phyloP scores from a whole-genome alignment of 2,329 filamentous ascomycete genomes.

The Trichoderma pleuroti region DNA sequence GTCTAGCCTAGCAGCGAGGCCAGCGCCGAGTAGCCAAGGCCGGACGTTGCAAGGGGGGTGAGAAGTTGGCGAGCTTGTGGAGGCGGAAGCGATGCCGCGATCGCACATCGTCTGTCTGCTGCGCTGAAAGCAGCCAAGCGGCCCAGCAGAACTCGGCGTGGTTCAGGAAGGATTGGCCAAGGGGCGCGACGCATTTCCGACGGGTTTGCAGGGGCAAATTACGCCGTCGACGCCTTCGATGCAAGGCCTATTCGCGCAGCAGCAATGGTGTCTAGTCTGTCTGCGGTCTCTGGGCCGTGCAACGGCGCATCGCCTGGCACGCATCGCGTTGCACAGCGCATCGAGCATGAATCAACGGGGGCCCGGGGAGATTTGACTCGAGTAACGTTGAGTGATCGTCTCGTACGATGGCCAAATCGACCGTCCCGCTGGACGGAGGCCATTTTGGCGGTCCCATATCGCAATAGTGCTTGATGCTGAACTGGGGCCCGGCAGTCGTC shows the following conservation, averaged over 20 bases:
- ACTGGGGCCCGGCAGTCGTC: conserved; percentile 9
- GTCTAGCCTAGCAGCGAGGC: neutral
- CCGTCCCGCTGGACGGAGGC: neutral
- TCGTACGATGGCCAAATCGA: neutral
- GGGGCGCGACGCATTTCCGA: conserved; percentile 9
- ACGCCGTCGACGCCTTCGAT: conserved; percentile 7
- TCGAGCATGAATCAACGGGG: conserved; percentile 4
- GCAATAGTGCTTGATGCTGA: neutral
- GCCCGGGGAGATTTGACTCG: neutral
- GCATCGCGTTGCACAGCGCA: neutral
- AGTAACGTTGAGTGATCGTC: conserved; percentile 14
- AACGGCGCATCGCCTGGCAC: neutral
- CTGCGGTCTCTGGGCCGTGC: neutral
- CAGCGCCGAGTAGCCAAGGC: neutral
- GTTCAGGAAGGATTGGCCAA: neutral
- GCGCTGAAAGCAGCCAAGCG: conserved; percentile 3
- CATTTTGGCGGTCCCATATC: neutral
- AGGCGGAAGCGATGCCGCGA: conserved; percentile 9
- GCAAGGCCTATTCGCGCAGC: neutral
- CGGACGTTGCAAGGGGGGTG: neutral
- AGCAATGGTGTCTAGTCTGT: neutral
- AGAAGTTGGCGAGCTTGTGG: neutral
- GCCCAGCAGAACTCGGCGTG: neutral
- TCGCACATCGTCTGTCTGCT: neutral
- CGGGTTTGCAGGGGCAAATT: neutral